Percentiles rank a stretch among this genome's conserved stretches.
These are phyloP conservation scores for Laburnicola sp. DNA, from an alignment of 2,329 filamentous ascomycete species.

Conservation along the genomic window DNA sequence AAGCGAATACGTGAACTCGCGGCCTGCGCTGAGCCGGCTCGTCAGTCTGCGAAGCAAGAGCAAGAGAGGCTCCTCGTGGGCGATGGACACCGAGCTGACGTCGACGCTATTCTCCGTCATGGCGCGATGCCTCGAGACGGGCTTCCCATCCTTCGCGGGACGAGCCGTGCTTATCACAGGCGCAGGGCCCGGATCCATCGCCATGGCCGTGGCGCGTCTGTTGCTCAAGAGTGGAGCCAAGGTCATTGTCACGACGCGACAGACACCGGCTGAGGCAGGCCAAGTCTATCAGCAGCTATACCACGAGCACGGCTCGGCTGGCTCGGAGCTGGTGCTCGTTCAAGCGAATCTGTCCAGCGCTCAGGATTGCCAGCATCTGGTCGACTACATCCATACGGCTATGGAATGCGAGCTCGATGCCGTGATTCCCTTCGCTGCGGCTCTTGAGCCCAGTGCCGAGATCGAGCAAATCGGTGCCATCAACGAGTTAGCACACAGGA, in stretches of 20 bases:
- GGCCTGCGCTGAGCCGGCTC: too few species aligned
- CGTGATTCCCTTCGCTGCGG: conserved; percentile 50
- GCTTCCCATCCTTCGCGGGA: too few species aligned
- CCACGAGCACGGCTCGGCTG: conserved; percentile 33
- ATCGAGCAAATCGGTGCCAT: conserved; percentile 42
- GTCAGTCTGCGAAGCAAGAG: too few species aligned
- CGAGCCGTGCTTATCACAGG: conserved; percentile 35
- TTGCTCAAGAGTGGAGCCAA: conserved; percentile 42
- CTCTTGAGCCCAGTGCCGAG: conserved; percentile 67
- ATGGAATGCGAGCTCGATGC: conserved; percentile 76
- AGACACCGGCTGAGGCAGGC: conserved; percentile 53
- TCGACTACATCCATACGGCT: too few species aligned
- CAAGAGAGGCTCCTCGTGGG: too few species aligned
- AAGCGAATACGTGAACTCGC: too few species aligned
- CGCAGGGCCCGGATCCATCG: conserved; percentile 42
- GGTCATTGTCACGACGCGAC: conserved; percentile 49
- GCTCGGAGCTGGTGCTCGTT: conserved; percentile 43
- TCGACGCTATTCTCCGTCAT: too few species aligned
- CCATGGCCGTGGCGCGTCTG: conserved; percentile 31
- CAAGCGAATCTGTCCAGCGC: conserved; percentile 49
- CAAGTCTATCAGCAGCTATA: conserved; percentile 45
- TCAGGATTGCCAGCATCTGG: too few species aligned
- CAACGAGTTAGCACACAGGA: conserved; percentile 84
- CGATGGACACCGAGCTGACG: too few species aligned
- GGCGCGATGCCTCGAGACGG: too few species aligned